These are phyloP conservation scores for Stenogyne calaminthoides DNA, from an alignment of 305 asterid genomes.

Conservation along the genomic window DNA sequence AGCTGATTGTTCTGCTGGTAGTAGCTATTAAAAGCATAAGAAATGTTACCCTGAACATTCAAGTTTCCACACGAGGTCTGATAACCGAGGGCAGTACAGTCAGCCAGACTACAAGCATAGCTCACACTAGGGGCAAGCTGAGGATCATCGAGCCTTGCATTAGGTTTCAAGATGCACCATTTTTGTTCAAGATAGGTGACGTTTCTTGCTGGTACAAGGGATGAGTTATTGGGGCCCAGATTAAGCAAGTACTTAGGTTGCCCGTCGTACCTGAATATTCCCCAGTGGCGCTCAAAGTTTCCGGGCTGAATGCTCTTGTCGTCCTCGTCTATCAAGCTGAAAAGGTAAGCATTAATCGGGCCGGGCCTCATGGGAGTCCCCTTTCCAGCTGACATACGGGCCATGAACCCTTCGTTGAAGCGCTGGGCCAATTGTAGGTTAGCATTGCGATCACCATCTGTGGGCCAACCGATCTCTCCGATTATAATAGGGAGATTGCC, in stretches of 20 bases:
- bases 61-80: conserved; percentile 54
- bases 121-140: conserved; percentile 57
- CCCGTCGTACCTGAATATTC: conserved; percentile 55
- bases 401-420: conserved; percentile 72
- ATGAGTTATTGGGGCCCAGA: conserved; percentile 53
- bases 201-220: conserved; percentile 45
- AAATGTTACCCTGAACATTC: conserved; percentile 48
- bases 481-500: conserved; percentile 53
- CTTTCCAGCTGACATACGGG: conserved; percentile 48
- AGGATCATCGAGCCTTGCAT: conserved; percentile 38
- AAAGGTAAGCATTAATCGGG: conserved; percentile 55
- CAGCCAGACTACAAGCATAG: conserved; percentile 59
- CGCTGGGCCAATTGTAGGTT: conserved; percentile 42
- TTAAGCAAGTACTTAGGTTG: conserved; percentile 56
- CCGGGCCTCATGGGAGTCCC: conserved; percentile 80
- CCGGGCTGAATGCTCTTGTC: conserved; percentile 68
- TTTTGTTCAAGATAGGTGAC: conserved; percentile 42
- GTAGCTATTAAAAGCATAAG: conserved; percentile 67
- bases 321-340: conserved; percentile 68
- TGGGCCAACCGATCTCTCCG: conserved; percentile 31
- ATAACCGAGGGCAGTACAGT: conserved; percentile 65
- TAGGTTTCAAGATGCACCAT: conserved; percentile 62
- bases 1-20: conserved; percentile 61
- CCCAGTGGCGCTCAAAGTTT: conserved; percentile 78
- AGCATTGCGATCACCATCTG: conserved; percentile 65